These are phyloP conservation scores for Styphnolobium japonicum DNA, from an alignment of 306 rosid genomes.

Conservation along the genomic window DNA sequence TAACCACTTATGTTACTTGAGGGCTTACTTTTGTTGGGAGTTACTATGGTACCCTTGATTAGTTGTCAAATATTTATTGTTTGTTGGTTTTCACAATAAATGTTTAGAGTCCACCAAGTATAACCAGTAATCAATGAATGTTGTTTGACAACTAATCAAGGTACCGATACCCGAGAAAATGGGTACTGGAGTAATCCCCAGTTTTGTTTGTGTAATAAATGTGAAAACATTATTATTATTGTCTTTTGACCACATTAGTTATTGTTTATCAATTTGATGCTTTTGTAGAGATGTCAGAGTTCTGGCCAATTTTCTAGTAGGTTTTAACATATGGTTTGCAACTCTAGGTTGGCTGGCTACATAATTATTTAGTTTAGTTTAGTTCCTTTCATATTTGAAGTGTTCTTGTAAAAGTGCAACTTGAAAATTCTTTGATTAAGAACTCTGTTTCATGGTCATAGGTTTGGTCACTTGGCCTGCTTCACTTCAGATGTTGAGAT, in stretches of 20 bases:
- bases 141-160: too few relatives aligned
- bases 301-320: background rate
- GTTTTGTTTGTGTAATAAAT: constrained; percentile 16
- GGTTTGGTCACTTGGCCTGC: constrained; percentile 96
- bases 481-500: constrained; percentile 78
- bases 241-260: background rate
- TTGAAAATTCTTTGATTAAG: background rate
- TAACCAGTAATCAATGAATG: too few relatives aligned
- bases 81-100: too few relatives aligned
- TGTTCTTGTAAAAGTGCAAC: constrained; percentile 8
- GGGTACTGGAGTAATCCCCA: too few relatives aligned
- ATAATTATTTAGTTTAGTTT: background rate
- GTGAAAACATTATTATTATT: background rate
- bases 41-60: too few relatives aligned
- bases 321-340: constrained; percentile 6
- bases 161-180: too few relatives aligned
- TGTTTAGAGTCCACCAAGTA: too few relatives aligned
- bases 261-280: too few relatives aligned
- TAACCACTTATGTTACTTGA: background rate
- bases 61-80: too few relatives aligned
- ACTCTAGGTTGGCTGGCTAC: background rate
- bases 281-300: background rate
- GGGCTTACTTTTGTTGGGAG: background rate
- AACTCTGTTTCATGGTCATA: constrained; percentile 40
- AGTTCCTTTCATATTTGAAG: background rate